phyloP scores from a whole-genome alignment of 2,329 filamentous ascomycete genomes.

The Phymatotrichopsis omnivora region DNA sequence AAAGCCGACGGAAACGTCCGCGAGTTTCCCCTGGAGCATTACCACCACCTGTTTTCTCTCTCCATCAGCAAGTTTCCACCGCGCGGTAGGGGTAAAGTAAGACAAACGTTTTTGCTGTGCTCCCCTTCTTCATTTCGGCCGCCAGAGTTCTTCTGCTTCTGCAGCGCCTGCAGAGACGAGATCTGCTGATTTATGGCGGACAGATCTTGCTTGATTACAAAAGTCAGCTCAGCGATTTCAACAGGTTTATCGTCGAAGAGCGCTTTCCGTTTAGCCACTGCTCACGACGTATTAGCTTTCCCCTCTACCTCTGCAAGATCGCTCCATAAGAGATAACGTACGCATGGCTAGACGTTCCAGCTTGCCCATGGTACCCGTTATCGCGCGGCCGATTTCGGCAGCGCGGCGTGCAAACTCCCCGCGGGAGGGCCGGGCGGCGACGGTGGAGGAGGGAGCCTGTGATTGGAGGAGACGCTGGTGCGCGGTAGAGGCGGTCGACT shows the following conservation, averaged over 20 bases:
- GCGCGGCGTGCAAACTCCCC: slow-evolving; percentile 91
- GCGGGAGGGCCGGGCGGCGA: slow-evolving; percentile 48
- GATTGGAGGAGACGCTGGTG: slow-evolving; percentile 73
- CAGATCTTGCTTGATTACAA: slow-evolving; percentile 95
- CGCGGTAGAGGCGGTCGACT: slow-evolving; percentile 61
- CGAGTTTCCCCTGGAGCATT: slow-evolving; percentile 79
- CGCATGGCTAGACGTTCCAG: slow-evolving; percentile 82
- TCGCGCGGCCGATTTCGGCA: slow-evolving; percentile 82
- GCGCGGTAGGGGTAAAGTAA: too few species aligned
- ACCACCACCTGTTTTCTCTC: too few species aligned
- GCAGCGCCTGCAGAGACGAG: slow-evolving; percentile 65
- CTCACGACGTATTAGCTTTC: slow-evolving; percentile 17
- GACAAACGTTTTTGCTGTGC: slow-evolving; percentile 97
- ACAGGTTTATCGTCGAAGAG: slow-evolving; percentile 94
- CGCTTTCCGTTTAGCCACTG: slow-evolving; percentile 89
- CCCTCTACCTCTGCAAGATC: too few species aligned
- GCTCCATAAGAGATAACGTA: too few species aligned
- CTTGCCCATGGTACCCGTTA: slow-evolving; percentile 87
- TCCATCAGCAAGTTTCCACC: too few species aligned
- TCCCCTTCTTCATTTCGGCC: slow-evolving; percentile 51
- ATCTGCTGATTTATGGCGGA: slow-evolving; percentile 80
- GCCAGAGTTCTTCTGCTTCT: slow-evolving; percentile 55
- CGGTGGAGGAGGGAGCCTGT: slow-evolving; percentile 58
- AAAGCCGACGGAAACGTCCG: slow-evolving; percentile 88
- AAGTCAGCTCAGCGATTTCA: slow-evolving; percentile 94